Conservation (phyloP, 2,329 filamentous ascomycete genomes). For the Ramularia collo-cygni region DNA sequence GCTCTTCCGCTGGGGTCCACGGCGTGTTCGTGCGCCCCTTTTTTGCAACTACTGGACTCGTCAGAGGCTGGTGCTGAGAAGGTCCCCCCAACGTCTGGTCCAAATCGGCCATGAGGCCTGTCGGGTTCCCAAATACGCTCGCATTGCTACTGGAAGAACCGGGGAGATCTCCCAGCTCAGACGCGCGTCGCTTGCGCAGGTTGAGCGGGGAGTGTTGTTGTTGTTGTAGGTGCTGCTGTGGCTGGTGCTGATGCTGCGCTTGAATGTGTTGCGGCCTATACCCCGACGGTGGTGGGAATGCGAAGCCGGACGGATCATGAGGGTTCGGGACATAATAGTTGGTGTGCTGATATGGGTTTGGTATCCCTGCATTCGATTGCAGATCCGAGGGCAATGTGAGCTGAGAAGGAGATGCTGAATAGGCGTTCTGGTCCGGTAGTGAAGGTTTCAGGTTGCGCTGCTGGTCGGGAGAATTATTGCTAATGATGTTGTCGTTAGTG, state of each 20-base stretch:
- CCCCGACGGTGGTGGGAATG: conserved; percentile 23
- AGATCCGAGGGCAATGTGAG: conserved; percentile 29
- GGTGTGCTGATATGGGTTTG: conserved; percentile 25
- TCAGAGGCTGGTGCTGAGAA: conserved; percentile 26
- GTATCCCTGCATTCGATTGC: conserved; percentile 16
- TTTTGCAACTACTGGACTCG: conserved; percentile 58
- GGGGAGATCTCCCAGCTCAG: conserved; percentile 27
- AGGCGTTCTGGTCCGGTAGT: conserved; percentile 22
- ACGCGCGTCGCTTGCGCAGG: conserved; percentile 31
- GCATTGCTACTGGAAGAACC: conserved; percentile 27
- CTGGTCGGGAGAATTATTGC: conserved; percentile 36
- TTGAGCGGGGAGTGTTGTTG: conserved; percentile 28
- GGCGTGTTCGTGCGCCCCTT: conserved; percentile 98
- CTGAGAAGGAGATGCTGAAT: conserved; percentile 34
- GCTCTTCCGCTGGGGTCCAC: conserved; percentile 92
- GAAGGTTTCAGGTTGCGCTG: conserved; percentile 40
- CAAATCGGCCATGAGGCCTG: conserved; percentile 21
- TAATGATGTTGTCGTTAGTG: conserved; percentile 19
- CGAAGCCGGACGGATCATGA: conserved; percentile 25
- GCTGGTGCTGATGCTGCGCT: conserved; percentile 30
- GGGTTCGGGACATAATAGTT: conserved; percentile 23
- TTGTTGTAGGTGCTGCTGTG: conserved; percentile 29
- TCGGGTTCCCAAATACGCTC: conserved; percentile 23
- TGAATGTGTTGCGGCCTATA: conserved; percentile 23
- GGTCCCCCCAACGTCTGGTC: conserved; percentile 19